Base-by-base conservation (phyloP, 345 rosid genomes). In the Ceriops tagal region DNA sequence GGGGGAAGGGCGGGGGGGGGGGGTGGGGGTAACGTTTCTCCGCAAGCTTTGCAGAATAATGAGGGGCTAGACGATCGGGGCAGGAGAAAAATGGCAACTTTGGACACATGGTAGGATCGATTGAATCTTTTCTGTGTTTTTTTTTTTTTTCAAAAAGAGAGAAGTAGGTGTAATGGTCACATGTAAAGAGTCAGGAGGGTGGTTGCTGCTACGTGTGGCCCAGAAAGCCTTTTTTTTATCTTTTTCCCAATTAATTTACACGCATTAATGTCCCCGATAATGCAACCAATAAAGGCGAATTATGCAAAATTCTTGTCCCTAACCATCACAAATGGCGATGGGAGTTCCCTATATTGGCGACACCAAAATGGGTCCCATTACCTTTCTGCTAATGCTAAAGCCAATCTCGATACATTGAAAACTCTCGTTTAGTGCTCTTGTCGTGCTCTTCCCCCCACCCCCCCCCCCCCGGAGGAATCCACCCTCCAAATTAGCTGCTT, bases 371-470 rank as follows among this genome's bases (percentile, higher is more conserved):
- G n/a, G 7, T 13, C 0, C 26, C 16, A 30, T 27, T 52, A 35
- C 35, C 20, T 32, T 46, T 30, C 1, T 22, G 22, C 7, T 58
- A 59, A 59, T 24, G 59, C 7, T 35, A 65, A 81, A 72, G 74
- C 67, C 62, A 66, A 47, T 77, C 70, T 72, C 72, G 43, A 59
- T 70, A n/a, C 73, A 74, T 58, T 69, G 75, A n/a, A 5, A 39
- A 66, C 8, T 47, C 22, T 69, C 68, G 8, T 71, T 24, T 2
- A 65, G 70, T 71, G 75, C 73, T 79, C 32, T 81, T 68, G 5
- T n/a, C n/a, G n/a, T n/a, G n/a, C n/a, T n/a, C n/a, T n/a, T n/a
- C n/a, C n/a, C n/a, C n/a, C n/a, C n/a, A n/a, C n/a, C n/a, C n/a
- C n/a, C n/a, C n/a, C n/a, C n/a, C n/a, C n/a, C n/a, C n/a, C n/a